Percentiles rank a stretch among this genome's conserved stretches.
Conservation (phyloP, 805 yeast genomes). For the Candida germanica region DNA sequence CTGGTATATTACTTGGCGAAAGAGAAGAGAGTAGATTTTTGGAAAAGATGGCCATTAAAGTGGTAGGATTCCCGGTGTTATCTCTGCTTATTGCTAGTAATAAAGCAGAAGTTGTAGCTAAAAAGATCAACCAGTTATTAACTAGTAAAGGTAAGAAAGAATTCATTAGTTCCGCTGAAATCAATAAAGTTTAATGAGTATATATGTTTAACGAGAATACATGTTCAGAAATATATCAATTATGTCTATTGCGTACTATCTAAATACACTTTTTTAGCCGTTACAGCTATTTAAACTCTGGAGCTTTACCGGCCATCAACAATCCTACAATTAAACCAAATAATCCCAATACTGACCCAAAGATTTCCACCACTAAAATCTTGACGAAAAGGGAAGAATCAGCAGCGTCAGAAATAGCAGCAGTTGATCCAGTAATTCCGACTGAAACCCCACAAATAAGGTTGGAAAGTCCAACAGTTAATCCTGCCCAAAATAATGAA, state of each 20-base stretch:
- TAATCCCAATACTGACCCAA: constrained; percentile 93
- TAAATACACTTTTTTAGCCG: too few relatives aligned
- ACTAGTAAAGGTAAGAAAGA: not conserved
- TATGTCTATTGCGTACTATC: too few relatives aligned
- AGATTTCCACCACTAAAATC: constrained; percentile 94
- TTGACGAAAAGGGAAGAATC: constrained; percentile 93
- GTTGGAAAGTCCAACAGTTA: constrained; percentile 91
- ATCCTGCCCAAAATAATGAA: constrained; percentile 96
- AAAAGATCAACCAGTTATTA: not conserved
- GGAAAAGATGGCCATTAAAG: not conserved
- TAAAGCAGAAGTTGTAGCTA: constrained; percentile 1
- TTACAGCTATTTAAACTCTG: constrained; percentile 69
- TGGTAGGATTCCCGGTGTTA: not conserved
- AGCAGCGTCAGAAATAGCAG: constrained; percentile 97
- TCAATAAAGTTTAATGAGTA: not conserved
- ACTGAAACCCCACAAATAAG: constrained; percentile 96
- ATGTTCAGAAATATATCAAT: not conserved
- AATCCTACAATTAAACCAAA: constrained; percentile 96
- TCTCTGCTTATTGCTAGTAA: not conserved
- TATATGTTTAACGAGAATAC: too few relatives aligned
- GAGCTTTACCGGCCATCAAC: constrained; percentile 94
- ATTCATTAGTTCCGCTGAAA: not conserved
- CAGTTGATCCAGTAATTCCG: constrained; percentile 98
- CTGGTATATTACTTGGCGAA: constrained; percentile 71
- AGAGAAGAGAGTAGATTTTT: constrained; percentile 29